phyloP scores from a whole-genome alignment of 2,329 filamentous ascomycete species.

The Penicillium sp. region DNA sequence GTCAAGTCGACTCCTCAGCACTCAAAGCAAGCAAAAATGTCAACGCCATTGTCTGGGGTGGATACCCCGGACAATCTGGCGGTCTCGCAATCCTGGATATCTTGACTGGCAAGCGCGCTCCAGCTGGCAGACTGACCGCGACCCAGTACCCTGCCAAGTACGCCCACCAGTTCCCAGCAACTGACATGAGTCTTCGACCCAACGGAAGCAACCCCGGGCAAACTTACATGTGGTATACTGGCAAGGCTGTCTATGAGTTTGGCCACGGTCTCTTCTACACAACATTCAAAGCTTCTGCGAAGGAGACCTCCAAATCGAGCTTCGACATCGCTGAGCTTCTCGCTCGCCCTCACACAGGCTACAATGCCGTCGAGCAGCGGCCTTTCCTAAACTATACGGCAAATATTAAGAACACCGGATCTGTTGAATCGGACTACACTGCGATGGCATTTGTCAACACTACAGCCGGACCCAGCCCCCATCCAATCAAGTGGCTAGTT shows the following conservation, averaged over 20 bases:
- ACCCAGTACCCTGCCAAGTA: conserved; percentile 45
- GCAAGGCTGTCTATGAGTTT: conserved; percentile 43
- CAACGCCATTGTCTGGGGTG: conserved; percentile 46
- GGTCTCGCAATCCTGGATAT: conserved; percentile 46
- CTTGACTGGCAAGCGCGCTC: conserved; percentile 43
- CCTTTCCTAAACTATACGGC: conserved; percentile 42
- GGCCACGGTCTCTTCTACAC: conserved; percentile 50
- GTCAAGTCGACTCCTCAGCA: conserved; percentile 45
- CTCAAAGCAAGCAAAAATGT: conserved; percentile 43
- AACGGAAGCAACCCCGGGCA: conserved; percentile 42
- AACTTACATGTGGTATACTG: conserved; percentile 49
- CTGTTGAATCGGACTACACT: conserved; percentile 41
- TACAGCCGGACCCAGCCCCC: conserved; percentile 42
- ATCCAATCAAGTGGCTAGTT: conserved; percentile 46
- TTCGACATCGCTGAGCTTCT: conserved; percentile 40
- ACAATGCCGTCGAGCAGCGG: conserved; percentile 34
- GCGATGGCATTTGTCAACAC: conserved; percentile 43
- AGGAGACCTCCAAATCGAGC: not conserved
- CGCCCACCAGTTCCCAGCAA: conserved; percentile 43
- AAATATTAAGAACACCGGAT: conserved; percentile 40
- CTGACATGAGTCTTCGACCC: conserved; percentile 45
- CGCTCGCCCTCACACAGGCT: conserved; percentile 26
- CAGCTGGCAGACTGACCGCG: conserved; percentile 43
- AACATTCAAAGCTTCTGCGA: conserved; percentile 32
- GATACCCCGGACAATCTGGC: conserved; percentile 48